Evolutionary conservation across 169 alveolate species (phyloP).

Genomic region (Plasmodium cynomolgi): DNA sequence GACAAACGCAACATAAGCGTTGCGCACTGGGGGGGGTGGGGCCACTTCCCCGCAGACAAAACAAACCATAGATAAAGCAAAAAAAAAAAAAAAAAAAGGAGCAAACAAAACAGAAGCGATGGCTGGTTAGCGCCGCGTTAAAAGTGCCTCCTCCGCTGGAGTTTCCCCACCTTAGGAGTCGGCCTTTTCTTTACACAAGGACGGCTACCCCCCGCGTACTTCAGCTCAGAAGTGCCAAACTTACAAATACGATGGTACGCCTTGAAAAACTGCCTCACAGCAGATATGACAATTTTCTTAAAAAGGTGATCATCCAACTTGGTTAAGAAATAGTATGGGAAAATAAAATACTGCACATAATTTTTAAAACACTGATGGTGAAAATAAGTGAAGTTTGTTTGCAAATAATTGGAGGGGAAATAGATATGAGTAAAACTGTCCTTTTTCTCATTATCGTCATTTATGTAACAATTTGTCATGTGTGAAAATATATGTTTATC

Average conservation of each 20-base stretch:
- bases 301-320: slow-evolving; percentile 50
- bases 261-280: slow-evolving; percentile 33
- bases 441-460: slow-evolving; percentile 34
- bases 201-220: neutral
- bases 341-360: slow-evolving; percentile 44
- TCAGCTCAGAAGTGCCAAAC: neutral
- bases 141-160: neutral
- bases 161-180: neutral
- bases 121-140: neutral
- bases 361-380: slow-evolving; percentile 69
- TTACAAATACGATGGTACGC: slow-evolving; percentile 32
- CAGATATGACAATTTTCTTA: slow-evolving; percentile 25
- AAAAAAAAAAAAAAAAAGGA: too few relatives aligned
- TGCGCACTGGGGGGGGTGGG: neutral
- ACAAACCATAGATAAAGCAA: too few relatives aligned
- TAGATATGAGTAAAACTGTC: neutral
- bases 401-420: slow-evolving; percentile 55
- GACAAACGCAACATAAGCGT: neutral
- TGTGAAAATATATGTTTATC: slow-evolving; percentile 20
- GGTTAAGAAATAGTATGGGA: slow-evolving; percentile 58
- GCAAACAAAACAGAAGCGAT: neutral
- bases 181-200: neutral
- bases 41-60: neutral
- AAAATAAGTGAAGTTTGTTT: slow-evolving; percentile 61
- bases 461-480: slow-evolving; percentile 34